Percentiles rank a stretch among this genome's conserved stretches.
phyloP scores from a whole-genome alignment of 2,329 filamentous ascomycete genomes.

The Colletotrichum noveboracense region DNA sequence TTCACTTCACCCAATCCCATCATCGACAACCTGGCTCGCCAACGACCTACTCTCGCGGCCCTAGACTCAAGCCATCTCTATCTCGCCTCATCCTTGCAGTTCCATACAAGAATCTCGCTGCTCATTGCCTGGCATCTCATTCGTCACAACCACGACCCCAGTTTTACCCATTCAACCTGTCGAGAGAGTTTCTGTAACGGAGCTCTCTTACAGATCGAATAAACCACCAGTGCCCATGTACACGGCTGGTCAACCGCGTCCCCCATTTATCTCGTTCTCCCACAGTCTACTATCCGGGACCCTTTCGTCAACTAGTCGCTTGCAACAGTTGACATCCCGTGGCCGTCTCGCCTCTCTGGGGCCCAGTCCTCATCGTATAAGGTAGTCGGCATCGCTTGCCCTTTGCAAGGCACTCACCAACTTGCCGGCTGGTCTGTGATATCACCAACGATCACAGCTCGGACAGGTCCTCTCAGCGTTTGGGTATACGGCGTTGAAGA shows the following conservation, averaged over 20 bases:
- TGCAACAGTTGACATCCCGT: not conserved
- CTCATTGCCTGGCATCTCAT: not conserved
- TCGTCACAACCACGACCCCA: not conserved
- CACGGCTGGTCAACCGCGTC: slow-evolving; percentile 22
- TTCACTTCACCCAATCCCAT: not conserved
- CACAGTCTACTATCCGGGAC: not conserved
- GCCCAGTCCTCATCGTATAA: not conserved
- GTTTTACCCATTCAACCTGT: not conserved
- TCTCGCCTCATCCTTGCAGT: not conserved
- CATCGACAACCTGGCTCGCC: not conserved
- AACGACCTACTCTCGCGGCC: not conserved
- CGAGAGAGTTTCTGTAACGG: slow-evolving; percentile 16
- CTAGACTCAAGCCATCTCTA: not conserved
- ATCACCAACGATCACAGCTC: not conserved
- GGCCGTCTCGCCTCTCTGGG: not conserved
- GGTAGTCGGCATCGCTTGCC: not conserved
- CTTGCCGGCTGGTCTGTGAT: not conserved
- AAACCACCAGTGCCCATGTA: slow-evolving; percentile 19
- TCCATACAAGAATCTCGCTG: not conserved
- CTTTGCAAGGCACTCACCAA: not conserved
- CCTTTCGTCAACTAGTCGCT: not conserved
- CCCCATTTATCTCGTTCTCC: not conserved
- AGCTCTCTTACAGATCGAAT: slow-evolving; percentile 12
- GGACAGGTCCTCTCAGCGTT: not conserved
- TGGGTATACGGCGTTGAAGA: not conserved